These are phyloP conservation scores for Mycena vulgaris DNA, from an alignment of 768 basidiomycete species.

Conservation along the genomic window DNA sequence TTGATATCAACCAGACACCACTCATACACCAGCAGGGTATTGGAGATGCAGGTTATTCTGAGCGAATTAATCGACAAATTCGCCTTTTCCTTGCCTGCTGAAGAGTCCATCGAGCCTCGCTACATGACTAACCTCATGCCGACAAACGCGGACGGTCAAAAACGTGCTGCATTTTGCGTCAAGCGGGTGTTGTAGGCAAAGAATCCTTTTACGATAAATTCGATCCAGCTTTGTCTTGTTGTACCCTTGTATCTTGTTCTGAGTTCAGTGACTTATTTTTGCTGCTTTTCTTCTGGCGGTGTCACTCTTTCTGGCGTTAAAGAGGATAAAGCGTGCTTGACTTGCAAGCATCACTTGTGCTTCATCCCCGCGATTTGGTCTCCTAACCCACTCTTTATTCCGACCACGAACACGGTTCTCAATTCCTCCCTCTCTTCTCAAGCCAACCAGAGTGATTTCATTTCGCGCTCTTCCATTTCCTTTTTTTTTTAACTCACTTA, in stretches of 20 bases:
- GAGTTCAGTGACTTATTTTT: constrained; percentile 15
- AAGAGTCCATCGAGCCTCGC: constrained; percentile 23
- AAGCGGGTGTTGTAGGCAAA: constrained; percentile 30
- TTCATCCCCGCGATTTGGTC: constrained; percentile 13
- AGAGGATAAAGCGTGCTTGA: constrained; percentile 10
- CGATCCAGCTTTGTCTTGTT: constrained; percentile 20
- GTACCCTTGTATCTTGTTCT: constrained; percentile 22
- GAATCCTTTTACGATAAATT: constrained; percentile 25
- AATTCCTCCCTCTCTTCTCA: constrained; percentile 13
- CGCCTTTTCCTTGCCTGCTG: constrained; percentile 52
- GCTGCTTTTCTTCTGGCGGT: constrained; percentile 23
- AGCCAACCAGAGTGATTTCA: constrained; percentile 20
- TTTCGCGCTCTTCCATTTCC: constrained; percentile 12
- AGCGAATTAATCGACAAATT: constrained; percentile 57
- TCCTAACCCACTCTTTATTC: constrained; percentile 18
- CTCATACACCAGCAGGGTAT: constrained; percentile 40
- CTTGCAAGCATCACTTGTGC: constrained; percentile 6
- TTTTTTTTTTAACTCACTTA: constrained; percentile 6
- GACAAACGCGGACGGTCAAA: constrained; percentile 23
- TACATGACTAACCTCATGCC: constrained; percentile 30
- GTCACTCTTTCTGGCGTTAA: constrained; percentile 19
- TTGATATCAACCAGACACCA: constrained; percentile 12
- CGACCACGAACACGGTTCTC: constrained; percentile 14
- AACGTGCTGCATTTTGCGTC: constrained; percentile 30
- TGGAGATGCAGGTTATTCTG: constrained; percentile 62